Evolutionary conservation across 805 yeast species (phyloP).

Genomic region (Pichia insulana): DNA sequence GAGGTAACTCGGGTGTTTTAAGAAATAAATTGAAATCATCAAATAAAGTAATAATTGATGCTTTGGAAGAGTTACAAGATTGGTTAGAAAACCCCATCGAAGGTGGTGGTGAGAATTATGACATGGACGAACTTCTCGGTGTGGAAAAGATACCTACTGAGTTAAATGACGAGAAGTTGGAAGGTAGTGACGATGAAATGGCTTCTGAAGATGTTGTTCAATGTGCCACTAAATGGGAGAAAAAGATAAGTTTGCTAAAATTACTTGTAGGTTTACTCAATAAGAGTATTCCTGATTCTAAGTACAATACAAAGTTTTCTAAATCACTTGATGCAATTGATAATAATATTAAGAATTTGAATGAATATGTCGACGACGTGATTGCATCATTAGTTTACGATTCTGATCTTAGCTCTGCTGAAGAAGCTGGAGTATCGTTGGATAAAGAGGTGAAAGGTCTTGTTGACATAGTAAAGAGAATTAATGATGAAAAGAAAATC

Average conservation of each 20-base stretch:
- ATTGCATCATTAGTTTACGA: slow-evolving; percentile 47
- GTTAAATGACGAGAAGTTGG: slow-evolving; percentile 14
- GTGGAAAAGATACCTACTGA: slow-evolving; percentile 15
- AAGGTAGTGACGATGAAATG: slow-evolving; percentile 20
- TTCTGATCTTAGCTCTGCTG: slow-evolving; percentile 31
- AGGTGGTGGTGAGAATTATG: slow-evolving; percentile 23
- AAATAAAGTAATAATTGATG: slow-evolving; percentile 46
- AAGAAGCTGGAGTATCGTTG: slow-evolving; percentile 11
- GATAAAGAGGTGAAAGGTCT: slow-evolving; percentile 20
- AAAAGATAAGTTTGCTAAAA: slow-evolving; percentile 47
- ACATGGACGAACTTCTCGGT: slow-evolving; percentile 43
- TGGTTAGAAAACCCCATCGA: slow-evolving; percentile 55
- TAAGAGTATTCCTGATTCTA: slow-evolving; percentile 43
- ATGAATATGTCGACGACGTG: slow-evolving; percentile 46
- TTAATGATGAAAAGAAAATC: slow-evolving; percentile 48
- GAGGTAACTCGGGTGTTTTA: slow-evolving; percentile 48
- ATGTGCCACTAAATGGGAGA: slow-evolving; percentile 41
- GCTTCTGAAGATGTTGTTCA: slow-evolving; percentile 15
- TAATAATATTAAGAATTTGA: slow-evolving; percentile 33
- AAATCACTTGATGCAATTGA: slow-evolving; percentile 40
- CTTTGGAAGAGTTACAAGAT: slow-evolving; percentile 55
- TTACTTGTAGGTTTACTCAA: slow-evolving; percentile 48
- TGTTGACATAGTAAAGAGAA: slow-evolving; percentile 32
- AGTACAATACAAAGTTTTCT: slow-evolving; percentile 27
- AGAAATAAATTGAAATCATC: slow-evolving; percentile 37